Conservation (phyloP, 2,329 filamentous ascomycete genomes). For the Calonectria honghensis region DNA sequence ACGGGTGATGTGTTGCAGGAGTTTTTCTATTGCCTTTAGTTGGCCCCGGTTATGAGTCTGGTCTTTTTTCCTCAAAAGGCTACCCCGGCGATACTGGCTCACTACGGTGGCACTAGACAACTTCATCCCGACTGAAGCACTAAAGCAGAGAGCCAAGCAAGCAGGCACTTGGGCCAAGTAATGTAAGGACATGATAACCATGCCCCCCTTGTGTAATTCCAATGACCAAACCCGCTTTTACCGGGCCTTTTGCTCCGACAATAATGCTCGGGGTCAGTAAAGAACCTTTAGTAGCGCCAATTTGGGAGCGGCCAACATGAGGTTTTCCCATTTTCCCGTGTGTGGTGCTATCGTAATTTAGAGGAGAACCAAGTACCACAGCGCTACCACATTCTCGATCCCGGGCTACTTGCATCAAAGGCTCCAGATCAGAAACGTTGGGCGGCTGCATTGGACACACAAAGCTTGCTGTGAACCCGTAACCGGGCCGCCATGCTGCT, state of each 20-base stretch:
- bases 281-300: constrained; percentile 18
- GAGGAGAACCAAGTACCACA: neutral
- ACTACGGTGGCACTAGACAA: constrained; percentile 8
- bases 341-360: constrained; percentile 26
- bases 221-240: constrained; percentile 48
- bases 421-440: neutral
- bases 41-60: neutral
- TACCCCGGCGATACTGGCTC: constrained; percentile 13
- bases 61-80: neutral
- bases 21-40: neutral
- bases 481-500: neutral
- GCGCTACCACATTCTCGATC: neutral
- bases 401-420: neutral
- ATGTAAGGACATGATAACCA: constrained; percentile 15
- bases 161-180: constrained; percentile 6
- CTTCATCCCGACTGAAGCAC: neutral
- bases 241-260: constrained; percentile 48
- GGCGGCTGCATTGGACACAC: neutral
- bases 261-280: neutral
- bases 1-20: too few species aligned
- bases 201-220: constrained; percentile 19
- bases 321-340: constrained; percentile 31
- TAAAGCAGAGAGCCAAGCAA: constrained; percentile 13
- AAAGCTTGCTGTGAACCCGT: neutral
- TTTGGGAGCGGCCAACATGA: constrained; percentile 2